Percentiles rank a stretch among this genome's conserved stretches.
Conservation (phyloP, 2,329 filamentous ascomycete genomes). For the Diaporthe vexans region DNA sequence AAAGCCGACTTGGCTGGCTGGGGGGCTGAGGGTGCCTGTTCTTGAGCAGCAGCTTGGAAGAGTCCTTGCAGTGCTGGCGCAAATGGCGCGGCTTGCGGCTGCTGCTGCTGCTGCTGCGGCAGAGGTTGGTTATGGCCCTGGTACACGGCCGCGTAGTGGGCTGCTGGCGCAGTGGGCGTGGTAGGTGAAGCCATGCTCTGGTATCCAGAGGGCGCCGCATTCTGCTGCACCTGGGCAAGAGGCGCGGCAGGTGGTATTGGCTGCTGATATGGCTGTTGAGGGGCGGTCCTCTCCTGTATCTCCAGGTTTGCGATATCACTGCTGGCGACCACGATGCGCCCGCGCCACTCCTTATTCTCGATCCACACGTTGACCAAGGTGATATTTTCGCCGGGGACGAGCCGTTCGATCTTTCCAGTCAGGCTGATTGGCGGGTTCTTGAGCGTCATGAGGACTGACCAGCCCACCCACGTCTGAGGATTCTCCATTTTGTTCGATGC, state of each 20-base stretch:
- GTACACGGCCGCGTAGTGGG: constrained; percentile 10
- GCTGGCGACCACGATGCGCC: constrained; percentile 37
- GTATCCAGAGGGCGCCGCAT: background rate
- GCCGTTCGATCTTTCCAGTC: constrained; percentile 40
- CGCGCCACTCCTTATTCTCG: constrained; percentile 33
- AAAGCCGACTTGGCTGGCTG: constrained; percentile 63
- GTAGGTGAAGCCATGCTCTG: constrained; percentile 29
- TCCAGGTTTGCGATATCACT: constrained; percentile 39
- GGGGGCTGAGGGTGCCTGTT: constrained; percentile 45
- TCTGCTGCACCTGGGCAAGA: constrained; percentile 30
- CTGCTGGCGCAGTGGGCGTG: constrained; percentile 21
- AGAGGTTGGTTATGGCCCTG: constrained; percentile 6
- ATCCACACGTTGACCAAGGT: constrained; percentile 39
- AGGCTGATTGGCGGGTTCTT: constrained; percentile 40
- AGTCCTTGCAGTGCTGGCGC: constrained; percentile 43
- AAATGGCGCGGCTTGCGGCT: constrained; percentile 33
- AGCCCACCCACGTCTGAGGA: constrained; percentile 34
- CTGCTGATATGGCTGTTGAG: constrained; percentile 33
- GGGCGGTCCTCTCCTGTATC: constrained; percentile 26
- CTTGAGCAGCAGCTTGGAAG: constrained; percentile 45
- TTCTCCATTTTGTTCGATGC: constrained; percentile 28
- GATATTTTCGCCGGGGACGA: constrained; percentile 39
- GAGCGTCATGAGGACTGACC: constrained; percentile 38
- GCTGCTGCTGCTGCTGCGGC: constrained; percentile 19
- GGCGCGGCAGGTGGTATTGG: constrained; percentile 24